Evolutionary conservation across 139 green algal species (phyloP).

Genomic region (Picochlorum sp.): DNA sequence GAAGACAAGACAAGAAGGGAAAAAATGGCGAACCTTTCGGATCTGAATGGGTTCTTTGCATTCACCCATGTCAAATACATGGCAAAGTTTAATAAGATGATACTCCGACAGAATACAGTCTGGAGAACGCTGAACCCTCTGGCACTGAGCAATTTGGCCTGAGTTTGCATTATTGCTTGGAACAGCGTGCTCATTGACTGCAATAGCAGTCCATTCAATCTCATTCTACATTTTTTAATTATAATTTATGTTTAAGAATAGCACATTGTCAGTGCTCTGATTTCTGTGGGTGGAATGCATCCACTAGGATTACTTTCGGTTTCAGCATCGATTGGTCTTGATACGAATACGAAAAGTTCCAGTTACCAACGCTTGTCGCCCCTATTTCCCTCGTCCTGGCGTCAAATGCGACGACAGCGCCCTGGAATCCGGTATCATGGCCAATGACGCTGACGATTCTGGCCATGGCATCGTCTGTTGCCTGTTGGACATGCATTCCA

Average conservation of each 20-base stretch:
- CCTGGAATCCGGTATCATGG: background rate
- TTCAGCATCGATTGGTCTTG: background rate
- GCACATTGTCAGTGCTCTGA: too few species aligned
- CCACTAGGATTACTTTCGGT: slow-evolving; percentile 9
- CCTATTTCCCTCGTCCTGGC: slow-evolving; percentile 22
- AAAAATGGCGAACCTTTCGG: background rate
- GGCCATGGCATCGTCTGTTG: slow-evolving; percentile 43
- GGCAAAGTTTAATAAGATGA: slow-evolving; percentile 1
- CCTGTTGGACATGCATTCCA: slow-evolving; percentile 33
- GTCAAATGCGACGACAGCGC: background rate
- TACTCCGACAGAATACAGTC: slow-evolving; percentile 1
- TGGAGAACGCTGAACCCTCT: background rate
- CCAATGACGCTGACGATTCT: slow-evolving; percentile 26
- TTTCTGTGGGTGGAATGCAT: background rate
- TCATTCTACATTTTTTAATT: background rate
- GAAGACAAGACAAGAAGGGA: too few species aligned
- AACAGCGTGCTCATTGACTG: background rate
- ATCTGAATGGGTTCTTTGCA: background rate
- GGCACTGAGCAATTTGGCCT: background rate
- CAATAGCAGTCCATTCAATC: background rate
- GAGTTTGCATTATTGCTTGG: background rate
- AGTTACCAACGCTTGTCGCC: slow-evolving; percentile 28
- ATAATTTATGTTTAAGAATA: too few species aligned
- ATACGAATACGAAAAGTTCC: slow-evolving; percentile 32
- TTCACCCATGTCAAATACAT: background rate